Conservation (phyloP, 495 filamentous ascomycete genomes). For the Aspergillus bertholletiae region DNA sequence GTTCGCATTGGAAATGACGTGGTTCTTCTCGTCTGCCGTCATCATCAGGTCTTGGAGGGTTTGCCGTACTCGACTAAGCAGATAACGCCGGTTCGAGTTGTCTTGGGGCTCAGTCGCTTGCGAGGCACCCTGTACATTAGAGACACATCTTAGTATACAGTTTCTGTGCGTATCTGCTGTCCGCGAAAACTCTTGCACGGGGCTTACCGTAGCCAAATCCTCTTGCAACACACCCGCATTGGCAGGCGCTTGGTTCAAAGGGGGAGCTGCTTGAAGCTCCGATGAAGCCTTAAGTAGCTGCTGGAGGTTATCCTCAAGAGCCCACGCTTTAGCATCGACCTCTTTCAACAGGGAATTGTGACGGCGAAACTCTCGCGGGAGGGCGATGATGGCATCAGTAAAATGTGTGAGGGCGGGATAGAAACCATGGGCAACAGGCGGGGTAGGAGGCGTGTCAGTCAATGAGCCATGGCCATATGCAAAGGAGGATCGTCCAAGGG, state of each 20-base stretch:
- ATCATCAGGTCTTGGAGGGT: slow-evolving; percentile 74
- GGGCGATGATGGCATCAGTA: slow-evolving; percentile 84
- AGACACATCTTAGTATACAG: slow-evolving; percentile 9
- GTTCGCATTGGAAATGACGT: slow-evolving; percentile 85
- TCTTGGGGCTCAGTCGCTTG: slow-evolving; percentile 33
- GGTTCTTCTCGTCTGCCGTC: slow-evolving; percentile 93
- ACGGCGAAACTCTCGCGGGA: slow-evolving; percentile 89
- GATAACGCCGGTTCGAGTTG: slow-evolving; percentile 52
- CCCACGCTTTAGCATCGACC: slow-evolving; percentile 84
- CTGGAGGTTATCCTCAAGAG: slow-evolving; percentile 57
- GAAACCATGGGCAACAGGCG: slow-evolving; percentile 56
- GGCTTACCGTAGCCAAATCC: slow-evolving; percentile 35
- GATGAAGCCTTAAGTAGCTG: slow-evolving; percentile 65
- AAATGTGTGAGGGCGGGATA: slow-evolving; percentile 94
- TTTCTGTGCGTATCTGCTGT: not conserved
- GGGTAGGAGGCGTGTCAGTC: slow-evolving; percentile 27
- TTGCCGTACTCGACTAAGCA: slow-evolving; percentile 60
- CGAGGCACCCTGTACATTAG: slow-evolving; percentile 21
- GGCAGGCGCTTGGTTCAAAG: slow-evolving; percentile 37
- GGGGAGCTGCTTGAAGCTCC: slow-evolving; percentile 47
- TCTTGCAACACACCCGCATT: slow-evolving; percentile 37
- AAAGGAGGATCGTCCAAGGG: slow-evolving; percentile 47
- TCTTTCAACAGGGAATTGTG: slow-evolving; percentile 95
- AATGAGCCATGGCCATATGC: slow-evolving; percentile 37
- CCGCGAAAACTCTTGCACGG: not conserved